A percentile compares a stretch with the other conserved stretches of the same genome.
Evolutionary conservation across 306 rosid species (phyloP).

Genomic region (Fragaria ananassa): DNA sequence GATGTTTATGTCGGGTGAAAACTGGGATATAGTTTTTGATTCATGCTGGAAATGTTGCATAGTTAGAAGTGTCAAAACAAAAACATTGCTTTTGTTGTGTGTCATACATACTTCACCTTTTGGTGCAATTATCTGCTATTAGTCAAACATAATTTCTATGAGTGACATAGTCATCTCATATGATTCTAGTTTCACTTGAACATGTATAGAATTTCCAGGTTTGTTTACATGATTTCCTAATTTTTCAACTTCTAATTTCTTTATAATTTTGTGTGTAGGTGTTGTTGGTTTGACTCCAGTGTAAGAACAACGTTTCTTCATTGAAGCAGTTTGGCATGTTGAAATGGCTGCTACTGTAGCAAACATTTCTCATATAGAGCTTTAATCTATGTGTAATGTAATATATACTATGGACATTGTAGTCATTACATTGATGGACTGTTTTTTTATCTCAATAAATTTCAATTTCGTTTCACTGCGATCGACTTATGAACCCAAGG

Average conservation of each 20-base stretch:
- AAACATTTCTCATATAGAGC: constrained; percentile 21
- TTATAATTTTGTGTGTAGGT: constrained; percentile 31
- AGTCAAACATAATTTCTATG: background rate
- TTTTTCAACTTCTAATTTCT: background rate
- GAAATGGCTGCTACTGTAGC: constrained; percentile 17
- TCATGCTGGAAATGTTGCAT: background rate
- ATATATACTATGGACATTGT: constrained; percentile 6
- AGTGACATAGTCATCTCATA: background rate
- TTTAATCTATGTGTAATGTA: constrained; percentile 21
- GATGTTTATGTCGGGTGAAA: background rate
- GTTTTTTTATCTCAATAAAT: constrained; percentile 22
- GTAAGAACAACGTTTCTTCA: constrained; percentile 21
- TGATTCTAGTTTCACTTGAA: background rate
- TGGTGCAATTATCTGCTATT: background rate
- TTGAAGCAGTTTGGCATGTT: constrained; percentile 23
- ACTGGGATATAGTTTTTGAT: background rate
- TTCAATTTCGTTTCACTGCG: constrained; percentile 3
- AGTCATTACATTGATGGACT: background rate
- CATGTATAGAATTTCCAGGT: constrained; percentile 5
- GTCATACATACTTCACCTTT: background rate
- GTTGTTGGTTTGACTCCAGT: constrained; percentile 76
- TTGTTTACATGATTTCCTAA: background rate
- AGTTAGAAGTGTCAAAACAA: background rate
- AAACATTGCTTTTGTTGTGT: background rate
- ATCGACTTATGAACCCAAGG: background rate